Evolutionary conservation across 1,284 basidiomycete species (phyloP).

Genomic region (Wallemia ichthyophaga): DNA sequence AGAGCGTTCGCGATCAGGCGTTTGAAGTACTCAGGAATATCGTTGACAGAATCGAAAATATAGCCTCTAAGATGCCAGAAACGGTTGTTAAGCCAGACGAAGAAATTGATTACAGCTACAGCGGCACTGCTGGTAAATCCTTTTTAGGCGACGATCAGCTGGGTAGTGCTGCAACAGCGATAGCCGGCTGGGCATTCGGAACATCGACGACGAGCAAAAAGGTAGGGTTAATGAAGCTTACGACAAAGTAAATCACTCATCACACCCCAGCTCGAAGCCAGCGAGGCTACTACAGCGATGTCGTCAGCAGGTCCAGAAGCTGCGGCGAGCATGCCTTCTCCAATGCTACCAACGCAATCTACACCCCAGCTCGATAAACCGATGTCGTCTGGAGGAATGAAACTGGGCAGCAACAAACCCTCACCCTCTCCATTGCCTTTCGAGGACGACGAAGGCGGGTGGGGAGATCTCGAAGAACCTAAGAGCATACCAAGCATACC

Average conservation of each 20-base stretch:
- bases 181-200: conserved; percentile 70
- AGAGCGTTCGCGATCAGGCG: conserved; percentile 69
- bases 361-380: too few species aligned
- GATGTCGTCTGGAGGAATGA: neutral
- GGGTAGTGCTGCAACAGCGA: conserved; percentile 55
- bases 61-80: conserved; percentile 22
- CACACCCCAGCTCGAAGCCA: neutral
- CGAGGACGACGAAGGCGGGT: neutral
- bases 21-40: conserved; percentile 41
- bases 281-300: neutral
- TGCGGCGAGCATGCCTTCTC: too few species aligned
- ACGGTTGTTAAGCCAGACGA: conserved; percentile 21
- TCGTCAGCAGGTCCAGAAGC: neutral
- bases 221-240: conserved; percentile 15
- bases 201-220: conserved; percentile 43
- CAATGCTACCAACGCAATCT: too few species aligned
- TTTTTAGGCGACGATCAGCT: conserved; percentile 27
- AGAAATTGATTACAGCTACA: conserved; percentile 2
- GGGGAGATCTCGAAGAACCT: neutral
- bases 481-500: neutral
- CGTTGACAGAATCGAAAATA: neutral
- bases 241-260: too few species aligned
- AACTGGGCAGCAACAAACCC: neutral
- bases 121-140: conserved; percentile 9
- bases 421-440: neutral